A percentile compares a stretch with the other conserved stretches of the same genome.
Conservation (phyloP, 148 eudicot species). For the Rhododendron mucronatum region DNA sequence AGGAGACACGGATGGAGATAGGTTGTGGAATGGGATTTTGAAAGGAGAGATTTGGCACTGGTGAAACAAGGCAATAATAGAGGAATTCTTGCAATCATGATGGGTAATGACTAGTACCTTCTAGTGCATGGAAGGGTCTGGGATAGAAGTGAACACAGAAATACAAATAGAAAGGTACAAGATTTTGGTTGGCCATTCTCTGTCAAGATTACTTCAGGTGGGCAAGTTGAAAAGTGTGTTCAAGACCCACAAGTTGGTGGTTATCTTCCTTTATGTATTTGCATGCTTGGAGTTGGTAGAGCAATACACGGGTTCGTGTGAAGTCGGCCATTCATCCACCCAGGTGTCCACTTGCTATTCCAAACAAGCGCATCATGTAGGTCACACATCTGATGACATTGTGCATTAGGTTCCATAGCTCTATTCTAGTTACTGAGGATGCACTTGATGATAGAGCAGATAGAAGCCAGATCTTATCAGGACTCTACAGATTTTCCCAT, state of each 20-base stretch:
- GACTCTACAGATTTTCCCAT: background rate
- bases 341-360: background rate
- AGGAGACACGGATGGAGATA: slow-evolving; percentile 13
- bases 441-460: background rate
- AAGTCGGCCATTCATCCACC: slow-evolving; percentile 1
- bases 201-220: slow-evolving; percentile 22
- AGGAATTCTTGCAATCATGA: background rate
- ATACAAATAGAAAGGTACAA: slow-evolving; percentile 31
- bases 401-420: background rate
- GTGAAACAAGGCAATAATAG: slow-evolving; percentile 11
- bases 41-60: slow-evolving; percentile 1
- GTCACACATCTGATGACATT: slow-evolving; percentile 3
- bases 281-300: slow-evolving; percentile 17
- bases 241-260: slow-evolving; percentile 28
- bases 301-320: background rate
- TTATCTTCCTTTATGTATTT: background rate
- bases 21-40: background rate
- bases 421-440: background rate
- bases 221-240: slow-evolving; percentile 18
- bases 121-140: background rate
- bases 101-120: background rate
- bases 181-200: slow-evolving; percentile 24
- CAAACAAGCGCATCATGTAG: background rate
- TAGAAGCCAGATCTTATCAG: background rate
- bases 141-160: slow-evolving; percentile 17